phyloP scores from a whole-genome alignment of 495 filamentous ascomycete species.

The Physcia stellaris region DNA sequence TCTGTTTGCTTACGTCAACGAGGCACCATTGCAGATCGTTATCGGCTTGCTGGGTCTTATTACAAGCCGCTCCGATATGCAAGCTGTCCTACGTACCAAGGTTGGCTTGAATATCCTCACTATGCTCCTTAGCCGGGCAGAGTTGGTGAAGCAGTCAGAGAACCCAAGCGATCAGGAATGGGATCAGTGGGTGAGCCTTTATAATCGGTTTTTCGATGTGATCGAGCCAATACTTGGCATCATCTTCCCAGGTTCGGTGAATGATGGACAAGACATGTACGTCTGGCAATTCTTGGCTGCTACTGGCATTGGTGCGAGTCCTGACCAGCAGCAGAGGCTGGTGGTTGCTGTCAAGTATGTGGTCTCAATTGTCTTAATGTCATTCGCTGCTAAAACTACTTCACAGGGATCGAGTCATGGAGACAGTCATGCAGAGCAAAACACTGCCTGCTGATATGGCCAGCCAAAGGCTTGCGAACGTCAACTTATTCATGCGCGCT shows the following conservation, averaged over 20 bases:
- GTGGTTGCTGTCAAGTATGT: slow-evolving; percentile 86
- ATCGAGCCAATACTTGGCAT: slow-evolving; percentile 69
- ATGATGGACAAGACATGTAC: slow-evolving; percentile 75
- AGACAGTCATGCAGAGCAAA: slow-evolving; percentile 77
- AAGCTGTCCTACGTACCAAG: slow-evolving; percentile 62
- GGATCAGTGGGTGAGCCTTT: slow-evolving; percentile 70
- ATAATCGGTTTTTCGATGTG: slow-evolving; percentile 74
- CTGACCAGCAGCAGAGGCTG: slow-evolving; percentile 83
- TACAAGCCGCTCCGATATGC: slow-evolving; percentile 66
- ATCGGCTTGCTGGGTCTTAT: slow-evolving; percentile 78
- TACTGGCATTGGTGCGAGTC: slow-evolving; percentile 79
- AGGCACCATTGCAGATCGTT: slow-evolving; percentile 80
- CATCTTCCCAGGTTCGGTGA: slow-evolving; percentile 77
- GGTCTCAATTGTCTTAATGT: neutral
- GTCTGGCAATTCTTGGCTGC: slow-evolving; percentile 97
- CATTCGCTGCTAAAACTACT: slow-evolving; percentile 13
- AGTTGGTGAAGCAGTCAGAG: slow-evolving; percentile 73
- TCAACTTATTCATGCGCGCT: slow-evolving; percentile 96
- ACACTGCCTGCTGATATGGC: slow-evolving; percentile 77
- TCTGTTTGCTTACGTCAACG: slow-evolving; percentile 75
- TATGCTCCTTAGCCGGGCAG: slow-evolving; percentile 87
- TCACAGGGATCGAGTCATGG: slow-evolving; percentile 80
- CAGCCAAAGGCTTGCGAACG: slow-evolving; percentile 67
- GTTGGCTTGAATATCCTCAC: slow-evolving; percentile 82
- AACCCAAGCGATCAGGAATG: slow-evolving; percentile 56